Percentiles rank a stretch among this genome's conserved stretches.
These are phyloP conservation scores for Talaromyces pinophilus DNA, from an alignment of 2,329 filamentous ascomycete genomes.

Conservation along the genomic window DNA sequence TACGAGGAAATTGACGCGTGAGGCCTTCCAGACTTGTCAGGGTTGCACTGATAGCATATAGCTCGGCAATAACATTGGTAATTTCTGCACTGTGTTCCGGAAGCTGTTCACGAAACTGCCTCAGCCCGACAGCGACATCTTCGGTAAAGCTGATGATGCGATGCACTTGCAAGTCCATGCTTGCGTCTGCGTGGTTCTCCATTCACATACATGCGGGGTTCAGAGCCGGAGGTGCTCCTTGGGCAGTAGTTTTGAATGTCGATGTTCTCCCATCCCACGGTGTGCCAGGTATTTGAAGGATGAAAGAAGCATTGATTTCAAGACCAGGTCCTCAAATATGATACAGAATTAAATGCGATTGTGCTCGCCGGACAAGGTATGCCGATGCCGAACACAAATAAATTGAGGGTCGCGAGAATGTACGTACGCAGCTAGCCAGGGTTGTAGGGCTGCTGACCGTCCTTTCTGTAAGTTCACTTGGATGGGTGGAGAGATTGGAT, in stretches of 20 bases:
- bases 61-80: conserved; percentile 55
- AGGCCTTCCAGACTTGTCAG: conserved; percentile 52
- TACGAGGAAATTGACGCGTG: conserved; percentile 43
- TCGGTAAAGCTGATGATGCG: conserved; percentile 52
- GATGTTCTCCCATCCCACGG: conserved; percentile 1
- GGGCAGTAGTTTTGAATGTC: conserved; percentile 1
- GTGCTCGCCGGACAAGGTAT: background rate
- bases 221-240: background rate
- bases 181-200: conserved; percentile 29
- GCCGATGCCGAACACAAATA: conserved; percentile 8
- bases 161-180: conserved; percentile 43
- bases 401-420: conserved; percentile 1
- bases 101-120: conserved; percentile 53
- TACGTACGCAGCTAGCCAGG: background rate
- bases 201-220: conserved; percentile 24
- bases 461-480: background rate
- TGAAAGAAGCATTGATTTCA: conserved; percentile 2
- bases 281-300: background rate
- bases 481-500: background rate
- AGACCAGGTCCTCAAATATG: background rate
- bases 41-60: conserved; percentile 56
- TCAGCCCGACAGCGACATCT: conserved; percentile 55
- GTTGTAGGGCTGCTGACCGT: conserved; percentile 15
- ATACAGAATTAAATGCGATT: background rate
- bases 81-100: conserved; percentile 55